These are phyloP conservation scores for Lanmaoa rubissima DNA, from an alignment of 768 basidiomycete species.

Conservation along the genomic window DNA sequence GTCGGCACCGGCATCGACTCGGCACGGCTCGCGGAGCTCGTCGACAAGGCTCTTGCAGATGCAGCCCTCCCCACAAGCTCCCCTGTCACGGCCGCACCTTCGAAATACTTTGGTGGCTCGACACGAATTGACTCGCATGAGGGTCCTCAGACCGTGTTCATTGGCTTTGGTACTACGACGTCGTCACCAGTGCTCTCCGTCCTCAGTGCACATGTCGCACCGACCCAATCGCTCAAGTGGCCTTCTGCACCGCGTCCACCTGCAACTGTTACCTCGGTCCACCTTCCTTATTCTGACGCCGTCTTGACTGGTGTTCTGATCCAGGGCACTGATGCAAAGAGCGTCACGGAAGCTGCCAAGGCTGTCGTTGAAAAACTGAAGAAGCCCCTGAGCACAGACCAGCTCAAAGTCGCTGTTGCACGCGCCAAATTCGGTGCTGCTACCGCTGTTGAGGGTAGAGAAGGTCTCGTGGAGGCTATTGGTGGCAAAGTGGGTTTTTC, in stretches of 20 bases:
- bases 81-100: constrained; percentile 24
- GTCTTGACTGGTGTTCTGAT: constrained; percentile 81
- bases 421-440: constrained; percentile 89
- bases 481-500: constrained; percentile 57
- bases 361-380: constrained; percentile 67
- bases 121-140: constrained; percentile 66
- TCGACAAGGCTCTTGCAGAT: constrained; percentile 61
- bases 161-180: constrained; percentile 80
- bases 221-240: constrained; percentile 86
- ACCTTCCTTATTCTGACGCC: constrained; percentile 91
- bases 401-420: constrained; percentile 75
- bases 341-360: constrained; percentile 66
- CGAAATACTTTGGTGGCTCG: constrained; percentile 82
- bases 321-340: constrained; percentile 60
- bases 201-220: constrained; percentile 77
- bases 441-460: constrained; percentile 61
- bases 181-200: constrained; percentile 72
- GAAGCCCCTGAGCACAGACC: constrained; percentile 58
- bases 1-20: constrained; percentile 86
- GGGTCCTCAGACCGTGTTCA: constrained; percentile 72
- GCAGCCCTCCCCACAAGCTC: constrained; percentile 35
- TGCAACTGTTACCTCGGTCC: constrained; percentile 67
- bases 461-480: constrained; percentile 59
- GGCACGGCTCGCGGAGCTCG: constrained; percentile 63
- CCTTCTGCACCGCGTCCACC: constrained; percentile 55